Percentiles rank a stretch among this genome's conserved stretches.
phyloP scores from a whole-genome alignment of 2,329 filamentous ascomycete genomes.

The Aplosporella prunicola region DNA sequence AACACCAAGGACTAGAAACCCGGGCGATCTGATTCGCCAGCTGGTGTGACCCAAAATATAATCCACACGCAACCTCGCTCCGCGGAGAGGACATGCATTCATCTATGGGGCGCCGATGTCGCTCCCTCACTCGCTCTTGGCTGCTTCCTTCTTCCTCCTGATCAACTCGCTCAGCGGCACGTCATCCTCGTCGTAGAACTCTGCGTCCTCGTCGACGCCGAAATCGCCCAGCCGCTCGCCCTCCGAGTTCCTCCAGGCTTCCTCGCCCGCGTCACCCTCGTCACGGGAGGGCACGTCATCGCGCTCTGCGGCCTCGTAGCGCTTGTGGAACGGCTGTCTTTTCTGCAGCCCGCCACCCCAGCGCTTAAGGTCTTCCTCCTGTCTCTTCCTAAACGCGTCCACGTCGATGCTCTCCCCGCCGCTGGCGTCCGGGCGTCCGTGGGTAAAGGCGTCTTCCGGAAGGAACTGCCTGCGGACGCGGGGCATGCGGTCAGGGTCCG shows the following conservation, averaged over 20 bases:
- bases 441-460: constrained; percentile 29
- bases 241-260: constrained; percentile 64
- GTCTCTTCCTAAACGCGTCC: constrained; percentile 45
- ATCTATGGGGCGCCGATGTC: no score
- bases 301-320: constrained; percentile 23
- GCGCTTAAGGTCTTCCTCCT: constrained; percentile 42
- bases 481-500: constrained; percentile 40
- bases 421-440: constrained; percentile 27
- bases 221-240: constrained; percentile 67
- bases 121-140: neutral
- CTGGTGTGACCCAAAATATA: no score
- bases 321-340: constrained; percentile 34
- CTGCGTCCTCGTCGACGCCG: constrained; percentile 68
- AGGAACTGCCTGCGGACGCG: constrained; percentile 18
- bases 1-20: no score
- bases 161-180: constrained; percentile 63
- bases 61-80: no score
- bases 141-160: constrained; percentile 24
- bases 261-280: constrained; percentile 36
- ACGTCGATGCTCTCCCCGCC: constrained; percentile 31
- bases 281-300: constrained; percentile 14
- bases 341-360: constrained; percentile 27
- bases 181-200: constrained; percentile 56
- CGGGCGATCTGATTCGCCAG: no score
- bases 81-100: no score